Base-by-base conservation (phyloP, 305 asterid species). In the Fraxinus albicans region DNA sequence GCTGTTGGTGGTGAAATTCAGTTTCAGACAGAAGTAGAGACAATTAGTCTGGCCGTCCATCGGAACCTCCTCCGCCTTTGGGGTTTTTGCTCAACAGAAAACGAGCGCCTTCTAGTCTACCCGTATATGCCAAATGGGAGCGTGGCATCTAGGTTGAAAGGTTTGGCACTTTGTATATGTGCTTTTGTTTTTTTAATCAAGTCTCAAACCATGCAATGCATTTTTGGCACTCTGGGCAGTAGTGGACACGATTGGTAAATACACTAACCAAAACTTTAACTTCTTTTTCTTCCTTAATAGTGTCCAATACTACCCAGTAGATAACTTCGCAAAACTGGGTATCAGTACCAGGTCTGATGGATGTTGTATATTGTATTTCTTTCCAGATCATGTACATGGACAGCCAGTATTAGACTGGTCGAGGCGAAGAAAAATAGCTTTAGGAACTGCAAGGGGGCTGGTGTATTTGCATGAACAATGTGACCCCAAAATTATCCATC, bases 91-190 rank as follows among this genome's bases (percentile, higher is more conserved):
- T 91, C 95, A 36, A 92, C 97, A 12, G 98, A 92, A 86, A 93
- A 91, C 17, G 99, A 97, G 85, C 89, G 98, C 19, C 96, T 97
- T 34, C 98, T 97, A 76, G 91, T 97, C 79, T 97, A 97, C 77
- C 98, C 99, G 0, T 97, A 87, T 76, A 94, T 97, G 99, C 85
- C 97, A n/a, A 97, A 95, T 73, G 99, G 99, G 31, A 97, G 98
- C 55, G 99, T 97, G 2, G 98, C 98, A 23, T 90, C 96, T 77
- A 87, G 96, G 79, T 89, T 97, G 23, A 95, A 92, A 92, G 99
- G 99, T 97, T 19, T 9, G 87, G 36, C 81, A 55, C 36, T 81
- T 78, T 15, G 17, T 31, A 9, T 35, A 13, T 38, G 78, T 63
- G 53, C 31, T 81, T 63, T 67, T 63, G 31, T 12, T 70, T 6